Conservation (phyloP, 2,329 filamentous ascomycete genomes). For the Curvularia spicifera region DNA sequence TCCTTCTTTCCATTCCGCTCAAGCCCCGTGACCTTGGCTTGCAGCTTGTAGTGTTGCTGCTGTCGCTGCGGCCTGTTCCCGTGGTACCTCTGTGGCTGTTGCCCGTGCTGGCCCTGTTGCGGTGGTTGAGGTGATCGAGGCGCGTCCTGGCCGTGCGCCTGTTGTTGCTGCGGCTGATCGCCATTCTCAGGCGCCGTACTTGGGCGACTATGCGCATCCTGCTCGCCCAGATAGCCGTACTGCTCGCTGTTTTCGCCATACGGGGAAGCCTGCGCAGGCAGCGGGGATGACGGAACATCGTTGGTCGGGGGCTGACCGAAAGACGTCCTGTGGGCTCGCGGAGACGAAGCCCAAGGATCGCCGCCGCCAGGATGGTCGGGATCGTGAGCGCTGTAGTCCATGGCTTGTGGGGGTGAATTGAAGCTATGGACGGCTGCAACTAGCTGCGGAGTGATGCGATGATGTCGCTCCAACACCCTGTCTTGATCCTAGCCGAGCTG, state of each 20-base stretch:
- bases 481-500: conserved; percentile 30
- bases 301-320: conserved; percentile 55
- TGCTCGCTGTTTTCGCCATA: conserved; percentile 46
- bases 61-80: conserved; percentile 55
- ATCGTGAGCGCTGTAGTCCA: conserved; percentile 71
- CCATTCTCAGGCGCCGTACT: conserved; percentile 41
- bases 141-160: conserved; percentile 44
- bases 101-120: conserved; percentile 50
- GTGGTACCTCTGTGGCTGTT: conserved; percentile 56
- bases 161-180: conserved; percentile 41
- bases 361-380: conserved; percentile 62
- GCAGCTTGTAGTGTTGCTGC: conserved; percentile 81
- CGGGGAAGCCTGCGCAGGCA: conserved; percentile 50
- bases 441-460: conserved; percentile 29
- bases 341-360: conserved; percentile 70
- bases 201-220: conserved; percentile 36
- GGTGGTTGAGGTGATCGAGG: conserved; percentile 35
- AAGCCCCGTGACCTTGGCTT: conserved; percentile 91
- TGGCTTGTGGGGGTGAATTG: conserved; percentile 47
- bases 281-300: conserved; percentile 51
- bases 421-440: conserved; percentile 26
- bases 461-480: conserved; percentile 22
- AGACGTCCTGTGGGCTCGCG: conserved; percentile 57
- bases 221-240: conserved; percentile 46
- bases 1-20: conserved; percentile 96